Conservation (phyloP, 2,329 filamentous ascomycete species). For the Diaporthe aspalathi region DNA sequence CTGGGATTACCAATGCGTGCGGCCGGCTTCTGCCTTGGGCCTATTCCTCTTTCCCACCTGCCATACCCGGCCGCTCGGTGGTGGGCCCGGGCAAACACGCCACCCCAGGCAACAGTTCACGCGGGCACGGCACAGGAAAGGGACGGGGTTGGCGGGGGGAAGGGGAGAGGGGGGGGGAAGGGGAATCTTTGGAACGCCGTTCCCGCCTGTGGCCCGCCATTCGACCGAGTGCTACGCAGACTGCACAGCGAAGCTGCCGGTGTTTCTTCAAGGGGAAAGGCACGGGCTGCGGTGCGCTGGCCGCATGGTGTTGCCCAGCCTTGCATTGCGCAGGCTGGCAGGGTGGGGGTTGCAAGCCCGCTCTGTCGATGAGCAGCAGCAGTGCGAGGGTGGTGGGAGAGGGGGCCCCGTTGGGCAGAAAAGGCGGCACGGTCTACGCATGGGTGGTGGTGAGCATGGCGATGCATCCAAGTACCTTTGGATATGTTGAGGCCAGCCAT, state of each 20-base stretch:
- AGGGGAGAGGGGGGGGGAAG: too few species aligned
- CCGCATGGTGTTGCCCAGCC: constrained; percentile 26
- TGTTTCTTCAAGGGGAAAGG: constrained; percentile 27
- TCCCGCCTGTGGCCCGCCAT: background rate
- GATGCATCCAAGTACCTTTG: background rate
- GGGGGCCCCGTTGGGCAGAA: constrained; percentile 1
- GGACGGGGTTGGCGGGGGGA: background rate
- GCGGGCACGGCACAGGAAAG: background rate
- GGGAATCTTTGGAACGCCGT: constrained; percentile 2
- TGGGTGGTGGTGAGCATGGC: constrained; percentile 16
- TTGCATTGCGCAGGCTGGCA: constrained; percentile 28
- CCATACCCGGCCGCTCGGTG: constrained; percentile 13
- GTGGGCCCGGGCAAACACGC: background rate
- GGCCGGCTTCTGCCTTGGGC: constrained; percentile 18
- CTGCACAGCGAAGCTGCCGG: constrained; percentile 22
- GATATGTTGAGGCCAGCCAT: background rate
- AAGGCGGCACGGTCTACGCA: background rate
- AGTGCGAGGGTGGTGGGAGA: constrained; percentile 1
- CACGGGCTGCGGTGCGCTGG: constrained; percentile 8
- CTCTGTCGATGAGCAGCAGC: background rate
- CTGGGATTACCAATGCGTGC: constrained; percentile 11
- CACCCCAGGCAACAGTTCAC: constrained; percentile 13
- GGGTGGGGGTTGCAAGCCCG: constrained; percentile 18
- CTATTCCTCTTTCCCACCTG: constrained; percentile 4
- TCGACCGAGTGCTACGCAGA: constrained; percentile 4